phyloP scores from a whole-genome alignment of 2,329 filamentous ascomycete species.

The Fusarium tanahbumbuense region DNA sequence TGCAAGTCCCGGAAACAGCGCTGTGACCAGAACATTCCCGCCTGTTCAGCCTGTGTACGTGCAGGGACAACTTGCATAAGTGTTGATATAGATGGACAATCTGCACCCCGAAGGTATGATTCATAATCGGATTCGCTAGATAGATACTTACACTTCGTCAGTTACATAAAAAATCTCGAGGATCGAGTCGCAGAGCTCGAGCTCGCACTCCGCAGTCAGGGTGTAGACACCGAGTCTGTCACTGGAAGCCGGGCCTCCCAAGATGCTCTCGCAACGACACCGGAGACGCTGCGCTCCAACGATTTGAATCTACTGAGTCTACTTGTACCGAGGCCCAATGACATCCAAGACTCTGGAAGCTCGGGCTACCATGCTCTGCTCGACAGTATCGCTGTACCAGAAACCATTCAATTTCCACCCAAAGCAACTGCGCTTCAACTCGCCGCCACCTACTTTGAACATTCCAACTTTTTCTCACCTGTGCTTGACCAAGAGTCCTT shows the following conservation, averaged over 20 bases:
- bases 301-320: neutral
- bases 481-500: slow-evolving; percentile 37
- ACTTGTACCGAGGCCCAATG: neutral
- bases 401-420: slow-evolving; percentile 8
- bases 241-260: neutral
- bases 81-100: slow-evolving; percentile 29
- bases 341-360: neutral
- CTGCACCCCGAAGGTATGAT: slow-evolving; percentile 29
- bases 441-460: slow-evolving; percentile 45
- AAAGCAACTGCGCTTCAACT: slow-evolving; percentile 21
- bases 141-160: neutral
- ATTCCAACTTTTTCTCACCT: slow-evolving; percentile 46
- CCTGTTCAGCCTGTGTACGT: slow-evolving; percentile 33
- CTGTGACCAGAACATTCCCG: slow-evolving; percentile 40
- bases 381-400: neutral
- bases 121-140: neutral
- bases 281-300: neutral
- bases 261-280: neutral
- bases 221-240: slow-evolving; percentile 13
- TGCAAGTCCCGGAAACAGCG: slow-evolving; percentile 41
- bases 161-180: slow-evolving; percentile 45
- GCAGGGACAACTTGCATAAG: slow-evolving; percentile 32
- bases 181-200: slow-evolving; percentile 44
- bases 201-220: slow-evolving; percentile 2
- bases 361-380: slow-evolving; percentile 25